Evolutionary conservation across 176 grass and related monocot genomes (phyloP), one percentile per base, ranked within the genome.

Genomic region (Lolium rigidum): DNA sequence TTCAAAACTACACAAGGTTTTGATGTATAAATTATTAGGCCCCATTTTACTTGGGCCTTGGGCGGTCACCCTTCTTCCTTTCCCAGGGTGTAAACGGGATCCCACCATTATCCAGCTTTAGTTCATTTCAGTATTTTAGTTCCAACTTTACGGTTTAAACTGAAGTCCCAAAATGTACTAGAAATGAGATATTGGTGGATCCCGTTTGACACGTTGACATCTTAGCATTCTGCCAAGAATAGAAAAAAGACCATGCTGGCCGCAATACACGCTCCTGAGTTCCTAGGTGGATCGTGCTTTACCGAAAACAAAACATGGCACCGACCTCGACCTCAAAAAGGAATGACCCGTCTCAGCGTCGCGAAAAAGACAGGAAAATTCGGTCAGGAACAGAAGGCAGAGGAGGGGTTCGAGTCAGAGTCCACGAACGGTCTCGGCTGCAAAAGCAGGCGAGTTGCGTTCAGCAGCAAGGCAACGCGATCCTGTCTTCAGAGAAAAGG

Each of bases 261-360:
- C 8, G 9, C 7, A 58, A 16, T 58, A 14, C 6, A 20, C 7
- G 7, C 46, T 48, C 46, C 51, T 17, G 51, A 14, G 5, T 54
- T 54, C 15, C 51, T 54, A 54, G 51, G 69, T 14, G 39, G 69
- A 46, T 25, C 70, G 14, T 52, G 72, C 26, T 28, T 28, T 28
- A 28, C 26, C 26, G 26, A 28, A 28, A 28, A 28, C 31, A 24
- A 74, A 25, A 25, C 12, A 13, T 10, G n/a, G 44, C 43, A 16
- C 70, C 70, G 70, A 26, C 70, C 22, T 50, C n/a, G 70, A 49
- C 41, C 44, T 74, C 41, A 22, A 73, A 73, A 73, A 43, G 21
- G 10, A 10, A 41, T 44, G 18, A 4, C 39, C 0, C 69, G 69
- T 47, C 10, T 37, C 65, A 70, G 66, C 17, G 39, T 7, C 2